Percentiles rank a stretch among this genome's conserved stretches.
phyloP scores from a whole-genome alignment of 352 stramenopile genomes.

The Globisporangium okanoganense region DNA sequence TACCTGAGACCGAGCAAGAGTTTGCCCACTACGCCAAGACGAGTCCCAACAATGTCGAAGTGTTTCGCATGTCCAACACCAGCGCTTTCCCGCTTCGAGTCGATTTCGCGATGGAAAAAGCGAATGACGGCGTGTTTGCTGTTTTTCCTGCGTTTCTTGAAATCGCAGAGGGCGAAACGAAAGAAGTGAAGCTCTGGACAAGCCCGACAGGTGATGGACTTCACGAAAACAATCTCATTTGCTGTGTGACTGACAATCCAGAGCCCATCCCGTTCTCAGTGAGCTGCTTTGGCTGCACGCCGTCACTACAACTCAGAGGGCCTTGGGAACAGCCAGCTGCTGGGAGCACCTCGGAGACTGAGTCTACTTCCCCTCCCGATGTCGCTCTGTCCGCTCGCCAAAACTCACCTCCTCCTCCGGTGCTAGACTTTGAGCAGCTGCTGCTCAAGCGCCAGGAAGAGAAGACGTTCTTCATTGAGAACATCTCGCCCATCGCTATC shows the following conservation, averaged over 20 bases:
- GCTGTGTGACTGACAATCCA: slow-evolving; percentile 90
- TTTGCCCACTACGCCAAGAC: slow-evolving; percentile 46
- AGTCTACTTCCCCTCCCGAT: slow-evolving; percentile 8
- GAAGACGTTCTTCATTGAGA: slow-evolving; percentile 86
- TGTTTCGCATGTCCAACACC: slow-evolving; percentile 91
- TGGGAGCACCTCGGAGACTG: slow-evolving; percentile 43
- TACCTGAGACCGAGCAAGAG: slow-evolving; percentile 39
- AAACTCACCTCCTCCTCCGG: slow-evolving; percentile 4
- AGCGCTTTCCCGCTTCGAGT: slow-evolving; percentile 74
- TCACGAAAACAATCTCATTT: slow-evolving; percentile 82
- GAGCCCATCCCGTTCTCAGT: slow-evolving; percentile 85
- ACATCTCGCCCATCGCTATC: slow-evolving; percentile 74
- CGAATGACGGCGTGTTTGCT: slow-evolving; percentile 44
- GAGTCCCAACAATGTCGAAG: slow-evolving; percentile 79
- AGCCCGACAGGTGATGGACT: slow-evolving; percentile 63
- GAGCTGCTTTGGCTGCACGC: slow-evolving; percentile 82
- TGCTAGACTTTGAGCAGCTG: slow-evolving; percentile 91
- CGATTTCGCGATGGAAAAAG: slow-evolving; percentile 45
- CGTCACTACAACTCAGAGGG: slow-evolving; percentile 70
- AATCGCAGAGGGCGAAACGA: slow-evolving; percentile 88
- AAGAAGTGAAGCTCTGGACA: slow-evolving; percentile 90
- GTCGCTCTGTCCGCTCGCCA: background rate
- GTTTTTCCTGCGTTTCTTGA: slow-evolving; percentile 69
- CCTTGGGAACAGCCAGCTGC: slow-evolving; percentile 79
- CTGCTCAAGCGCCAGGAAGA: slow-evolving; percentile 87